phyloP scores from a whole-genome alignment of 2,329 filamentous ascomycete genomes.

The Alternaria arbusti region DNA sequence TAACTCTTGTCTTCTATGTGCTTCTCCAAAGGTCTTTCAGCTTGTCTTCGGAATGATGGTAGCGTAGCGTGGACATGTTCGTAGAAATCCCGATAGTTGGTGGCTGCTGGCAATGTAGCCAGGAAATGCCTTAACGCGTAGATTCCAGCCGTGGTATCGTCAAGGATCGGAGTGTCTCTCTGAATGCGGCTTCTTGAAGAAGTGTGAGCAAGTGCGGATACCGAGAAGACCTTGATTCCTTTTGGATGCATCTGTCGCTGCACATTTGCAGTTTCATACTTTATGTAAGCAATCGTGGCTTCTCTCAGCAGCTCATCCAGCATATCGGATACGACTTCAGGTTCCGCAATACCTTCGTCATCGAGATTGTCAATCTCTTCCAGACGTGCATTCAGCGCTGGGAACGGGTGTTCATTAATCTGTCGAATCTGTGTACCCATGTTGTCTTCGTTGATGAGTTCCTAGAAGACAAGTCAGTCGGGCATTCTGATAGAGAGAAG shows the following conservation, averaged over 20 bases:
- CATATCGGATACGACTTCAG: not conserved
- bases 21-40: conserved; percentile 1
- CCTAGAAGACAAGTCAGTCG: not conserved
- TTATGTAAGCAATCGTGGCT: conserved; percentile 2
- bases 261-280: conserved; percentile 3
- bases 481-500: not conserved
- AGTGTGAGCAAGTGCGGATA: conserved; percentile 4
- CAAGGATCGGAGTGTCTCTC: not conserved
- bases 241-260: not conserved
- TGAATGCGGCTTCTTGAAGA: not conserved
- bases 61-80: conserved; percentile 12
- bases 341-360: not conserved
- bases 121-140: conserved; percentile 9
- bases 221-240: conserved; percentile 3
- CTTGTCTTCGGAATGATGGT: not conserved
- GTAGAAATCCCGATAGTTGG: conserved; percentile 6
- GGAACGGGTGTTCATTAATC: conserved; percentile 6
- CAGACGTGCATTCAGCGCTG: not conserved
- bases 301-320: not conserved
- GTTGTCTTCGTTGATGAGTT: not conserved
- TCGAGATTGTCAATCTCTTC: not conserved
- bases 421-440: not conserved
- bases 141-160: conserved; percentile 1
- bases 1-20: conserved; percentile 8
- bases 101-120: conserved; percentile 1